Evolutionary conservation across 225 moss, liverwort and hornwort genomes (phyloP).

Genomic region (Physcomitrium patens): DNA sequence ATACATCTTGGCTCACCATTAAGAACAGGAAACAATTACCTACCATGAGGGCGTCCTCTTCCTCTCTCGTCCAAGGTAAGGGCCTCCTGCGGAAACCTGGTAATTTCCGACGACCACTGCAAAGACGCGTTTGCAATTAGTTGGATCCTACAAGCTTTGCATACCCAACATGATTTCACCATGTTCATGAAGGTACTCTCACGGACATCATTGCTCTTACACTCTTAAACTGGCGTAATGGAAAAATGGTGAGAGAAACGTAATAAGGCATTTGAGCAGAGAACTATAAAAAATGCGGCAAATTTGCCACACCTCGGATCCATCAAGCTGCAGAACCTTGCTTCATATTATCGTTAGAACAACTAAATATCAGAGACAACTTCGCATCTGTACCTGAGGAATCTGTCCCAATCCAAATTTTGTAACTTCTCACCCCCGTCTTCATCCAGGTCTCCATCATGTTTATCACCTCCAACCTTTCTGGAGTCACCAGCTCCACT

Average conservation of each 20-base stretch:
- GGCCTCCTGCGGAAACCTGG: conserved; percentile 48
- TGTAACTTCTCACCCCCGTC: conserved; percentile 25
- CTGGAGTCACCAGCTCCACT: conserved; percentile 15
- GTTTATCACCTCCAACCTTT: conserved; percentile 33
- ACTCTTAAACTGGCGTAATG: neutral
- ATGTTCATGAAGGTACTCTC: neutral
- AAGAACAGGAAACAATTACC: neutral
- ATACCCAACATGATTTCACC: neutral
- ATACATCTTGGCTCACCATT: conserved; percentile 6
- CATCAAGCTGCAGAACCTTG: conserved; percentile 12
- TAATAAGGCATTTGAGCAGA: neutral
- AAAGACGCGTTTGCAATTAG: conserved; percentile 24
- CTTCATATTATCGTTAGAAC: conserved; percentile 9
- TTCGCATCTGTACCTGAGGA: conserved; percentile 21
- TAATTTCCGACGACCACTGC: conserved; percentile 45
- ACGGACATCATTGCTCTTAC: conserved; percentile 7
- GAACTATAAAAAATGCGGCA: neutral
- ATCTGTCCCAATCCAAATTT: neutral
- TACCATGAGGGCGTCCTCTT: conserved; percentile 52
- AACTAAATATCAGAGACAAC: neutral
- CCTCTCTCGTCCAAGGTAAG: conserved; percentile 48
- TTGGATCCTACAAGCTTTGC: conserved; percentile 25
- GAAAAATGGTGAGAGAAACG: conserved; percentile 5
- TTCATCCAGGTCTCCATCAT: conserved; percentile 39
- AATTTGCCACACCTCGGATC: conserved; percentile 8